These are phyloP conservation scores for Immersiporthe knoxdaviesiana DNA, from an alignment of 2,329 filamentous ascomycete genomes.

Conservation along the genomic window DNA sequence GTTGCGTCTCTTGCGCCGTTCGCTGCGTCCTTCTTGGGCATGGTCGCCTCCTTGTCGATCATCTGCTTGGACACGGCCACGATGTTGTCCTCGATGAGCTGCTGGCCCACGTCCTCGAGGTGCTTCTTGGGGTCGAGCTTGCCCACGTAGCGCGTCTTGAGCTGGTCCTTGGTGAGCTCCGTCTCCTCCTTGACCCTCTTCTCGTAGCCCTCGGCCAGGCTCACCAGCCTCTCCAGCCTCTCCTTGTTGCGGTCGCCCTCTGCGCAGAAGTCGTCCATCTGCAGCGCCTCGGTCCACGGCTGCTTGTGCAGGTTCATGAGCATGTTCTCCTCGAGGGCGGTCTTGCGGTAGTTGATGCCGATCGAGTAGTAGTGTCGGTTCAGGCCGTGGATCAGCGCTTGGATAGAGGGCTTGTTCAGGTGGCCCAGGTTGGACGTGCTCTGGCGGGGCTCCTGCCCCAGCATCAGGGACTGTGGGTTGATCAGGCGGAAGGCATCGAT, in stretches of 20 bases:
- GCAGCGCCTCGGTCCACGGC: slow-evolving; percentile 95
- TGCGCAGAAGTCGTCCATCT: slow-evolving; percentile 93
- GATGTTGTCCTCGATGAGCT: slow-evolving; percentile 99
- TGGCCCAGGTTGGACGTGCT: slow-evolving; percentile 98
- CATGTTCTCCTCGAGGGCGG: slow-evolving; percentile 98
- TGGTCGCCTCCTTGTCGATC: slow-evolving; percentile 98
- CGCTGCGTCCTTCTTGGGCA: slow-evolving; percentile 70
- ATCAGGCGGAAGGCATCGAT: slow-evolving; percentile 99
- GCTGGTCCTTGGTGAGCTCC: slow-evolving; percentile 92
- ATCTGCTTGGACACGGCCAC: slow-evolving; percentile 97
- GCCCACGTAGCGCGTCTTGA: slow-evolving; percentile 98
- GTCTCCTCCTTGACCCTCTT: slow-evolving; percentile 99
- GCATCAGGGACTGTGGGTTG: slow-evolving; percentile 96
- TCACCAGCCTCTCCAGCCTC: slow-evolving; percentile 83
- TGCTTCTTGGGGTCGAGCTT: slow-evolving; percentile 99
- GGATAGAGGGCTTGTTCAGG: slow-evolving; percentile 99
- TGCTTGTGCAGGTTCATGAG: slow-evolving; percentile 99
- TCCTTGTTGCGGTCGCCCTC: slow-evolving; percentile 88
- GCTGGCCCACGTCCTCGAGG: slow-evolving; percentile 92
- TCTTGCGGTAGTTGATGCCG: slow-evolving; percentile 97
- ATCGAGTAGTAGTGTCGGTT: slow-evolving; percentile 99
- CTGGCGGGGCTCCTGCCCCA: slow-evolving; percentile 95
- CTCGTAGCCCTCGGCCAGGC: slow-evolving; percentile 92
- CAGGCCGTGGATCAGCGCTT: slow-evolving; percentile 95
- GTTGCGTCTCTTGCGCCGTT: slow-evolving; percentile 50